phyloP scores from a whole-genome alignment of 345 rosid genomes.

The Angophora floribunda region DNA sequence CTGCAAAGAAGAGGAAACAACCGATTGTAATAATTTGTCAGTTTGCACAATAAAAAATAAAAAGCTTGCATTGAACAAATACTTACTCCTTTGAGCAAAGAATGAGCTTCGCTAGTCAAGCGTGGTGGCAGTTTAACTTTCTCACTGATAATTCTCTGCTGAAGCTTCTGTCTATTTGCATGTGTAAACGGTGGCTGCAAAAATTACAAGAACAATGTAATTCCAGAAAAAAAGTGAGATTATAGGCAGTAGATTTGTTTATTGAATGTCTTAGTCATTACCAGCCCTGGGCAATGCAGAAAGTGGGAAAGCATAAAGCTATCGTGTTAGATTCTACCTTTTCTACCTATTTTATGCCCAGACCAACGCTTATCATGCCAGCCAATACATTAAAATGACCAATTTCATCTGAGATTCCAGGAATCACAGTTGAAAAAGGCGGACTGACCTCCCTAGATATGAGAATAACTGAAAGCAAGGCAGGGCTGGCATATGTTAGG shows the following conservation, averaged over 20 bases:
- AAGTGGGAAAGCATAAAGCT: not conserved
- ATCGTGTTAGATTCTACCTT: not conserved
- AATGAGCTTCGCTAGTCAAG: constrained; percentile 55
- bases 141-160: constrained; percentile 63
- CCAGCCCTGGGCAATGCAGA: not conserved
- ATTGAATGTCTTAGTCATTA: not conserved
- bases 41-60: not conserved
- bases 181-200: constrained; percentile 53
- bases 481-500: not conserved
- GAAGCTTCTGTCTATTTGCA: constrained; percentile 59
- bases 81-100: constrained; percentile 65
- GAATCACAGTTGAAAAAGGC: not conserved
- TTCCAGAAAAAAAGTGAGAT: not conserved
- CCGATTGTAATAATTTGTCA: not conserved
- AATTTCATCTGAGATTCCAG: not conserved
- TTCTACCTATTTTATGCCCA: not conserved
- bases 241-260: not conserved
- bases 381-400: not conserved
- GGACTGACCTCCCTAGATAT: not conserved
- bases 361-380: not conserved
- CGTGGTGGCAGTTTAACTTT: constrained; percentile 57
- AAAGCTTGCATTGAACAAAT: not conserved
- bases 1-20: constrained; percentile 10
- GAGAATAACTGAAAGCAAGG: not conserved
- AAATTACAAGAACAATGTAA: not conserved